phyloP scores from a whole-genome alignment of 345 rosid genomes.

The Citrus hindsii region DNA sequence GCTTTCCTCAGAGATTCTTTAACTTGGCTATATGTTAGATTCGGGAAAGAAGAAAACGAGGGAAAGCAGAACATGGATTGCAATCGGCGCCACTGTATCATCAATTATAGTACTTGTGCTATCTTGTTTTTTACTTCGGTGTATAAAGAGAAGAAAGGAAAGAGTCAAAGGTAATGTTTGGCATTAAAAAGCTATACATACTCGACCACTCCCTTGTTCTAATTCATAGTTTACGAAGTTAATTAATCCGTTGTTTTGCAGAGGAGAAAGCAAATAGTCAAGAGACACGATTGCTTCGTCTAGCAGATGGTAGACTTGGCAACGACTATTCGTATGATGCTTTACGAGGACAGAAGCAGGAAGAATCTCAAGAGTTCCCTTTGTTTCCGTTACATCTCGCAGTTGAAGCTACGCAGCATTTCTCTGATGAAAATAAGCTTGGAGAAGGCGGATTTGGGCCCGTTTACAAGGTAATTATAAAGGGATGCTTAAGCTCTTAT shows the following conservation, averaged over 20 bases:
- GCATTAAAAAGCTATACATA: neutral
- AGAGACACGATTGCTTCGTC: neutral
- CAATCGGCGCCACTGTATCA: slow-evolving; percentile 3
- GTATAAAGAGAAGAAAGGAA: neutral
- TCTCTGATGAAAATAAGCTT: neutral
- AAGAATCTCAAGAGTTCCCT: neutral
- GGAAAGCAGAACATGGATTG: slow-evolving; percentile 1
- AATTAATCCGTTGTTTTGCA: neutral
- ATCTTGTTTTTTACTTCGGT: neutral
- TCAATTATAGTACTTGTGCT: neutral
- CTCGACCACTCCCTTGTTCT: neutral
- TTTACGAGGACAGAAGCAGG: neutral
- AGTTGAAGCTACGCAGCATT: neutral
- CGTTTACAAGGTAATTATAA: neutral
- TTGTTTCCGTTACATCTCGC: neutral
- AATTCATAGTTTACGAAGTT: neutral
- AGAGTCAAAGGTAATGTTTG: neutral
- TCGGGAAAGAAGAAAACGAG: neutral
- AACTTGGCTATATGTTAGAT: neutral
- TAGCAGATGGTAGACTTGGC: neutral
- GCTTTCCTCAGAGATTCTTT: neutral
- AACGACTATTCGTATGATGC: neutral
- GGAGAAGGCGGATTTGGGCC: neutral
- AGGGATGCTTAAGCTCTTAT: neutral
- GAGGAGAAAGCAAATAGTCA: neutral